Conservation (phyloP, 2,329 filamentous ascomycete species). For the Apiospora marii region DNA sequence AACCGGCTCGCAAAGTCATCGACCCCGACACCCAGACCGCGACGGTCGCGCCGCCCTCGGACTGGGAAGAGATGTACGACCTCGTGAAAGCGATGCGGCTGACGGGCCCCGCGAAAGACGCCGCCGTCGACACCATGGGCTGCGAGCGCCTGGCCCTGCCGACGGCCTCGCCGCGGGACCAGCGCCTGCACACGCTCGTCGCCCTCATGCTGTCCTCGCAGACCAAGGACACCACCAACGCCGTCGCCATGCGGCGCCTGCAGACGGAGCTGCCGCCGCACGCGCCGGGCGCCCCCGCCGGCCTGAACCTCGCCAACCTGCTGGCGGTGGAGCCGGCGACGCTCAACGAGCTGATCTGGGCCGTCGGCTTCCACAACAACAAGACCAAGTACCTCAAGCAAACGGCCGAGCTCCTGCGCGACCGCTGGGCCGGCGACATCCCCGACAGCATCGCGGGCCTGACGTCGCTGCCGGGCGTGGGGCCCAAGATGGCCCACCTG, state of each 20-base stretch:
- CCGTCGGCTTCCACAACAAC: constrained; percentile 94
- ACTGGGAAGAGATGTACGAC: constrained; percentile 80
- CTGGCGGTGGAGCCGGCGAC: constrained; percentile 71
- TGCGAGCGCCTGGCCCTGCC: constrained; percentile 78
- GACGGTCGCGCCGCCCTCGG: constrained; percentile 36
- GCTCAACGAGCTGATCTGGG: constrained; percentile 78
- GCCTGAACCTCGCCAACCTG: constrained; percentile 79
- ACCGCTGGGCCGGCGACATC: constrained; percentile 78
- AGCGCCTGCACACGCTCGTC: constrained; percentile 85
- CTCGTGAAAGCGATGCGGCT: constrained; percentile 79
- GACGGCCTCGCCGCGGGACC: constrained; percentile 58
- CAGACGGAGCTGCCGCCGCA: constrained; percentile 74
- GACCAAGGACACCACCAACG: constrained; percentile 92
- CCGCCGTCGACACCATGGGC: constrained; percentile 97
- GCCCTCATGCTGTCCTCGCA: constrained; percentile 91
- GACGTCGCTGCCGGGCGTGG: constrained; percentile 82
- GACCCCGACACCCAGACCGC: constrained; percentile 33
- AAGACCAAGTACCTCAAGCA: constrained; percentile 87
- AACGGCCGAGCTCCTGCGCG: constrained; percentile 75
- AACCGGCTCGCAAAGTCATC: constrained; percentile 38
- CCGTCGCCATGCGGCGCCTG: constrained; percentile 80
- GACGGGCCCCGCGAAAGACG: constrained; percentile 67
- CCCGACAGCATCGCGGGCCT: constrained; percentile 80
- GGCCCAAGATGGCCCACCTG: constrained; percentile 94
- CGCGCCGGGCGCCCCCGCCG: constrained; percentile 51